phyloP scores from a whole-genome alignment of 768 basidiomycete species.

The Saitozyma podzolica region DNA sequence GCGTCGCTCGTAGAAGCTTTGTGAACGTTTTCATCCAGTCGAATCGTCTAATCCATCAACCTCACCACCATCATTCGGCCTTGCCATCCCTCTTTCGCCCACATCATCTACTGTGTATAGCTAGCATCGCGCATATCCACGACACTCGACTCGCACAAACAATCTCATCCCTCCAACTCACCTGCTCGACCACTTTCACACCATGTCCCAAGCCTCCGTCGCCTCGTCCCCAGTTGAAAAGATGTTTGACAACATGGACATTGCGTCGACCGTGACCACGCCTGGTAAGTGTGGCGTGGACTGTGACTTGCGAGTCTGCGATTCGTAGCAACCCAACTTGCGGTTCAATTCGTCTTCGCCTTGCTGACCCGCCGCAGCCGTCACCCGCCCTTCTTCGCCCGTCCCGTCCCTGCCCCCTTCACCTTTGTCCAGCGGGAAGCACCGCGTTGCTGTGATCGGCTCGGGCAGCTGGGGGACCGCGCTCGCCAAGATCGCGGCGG shows the following conservation, averaged over 20 bases:
- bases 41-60: no score
- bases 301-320: neutral
- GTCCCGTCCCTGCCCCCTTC: constrained; percentile 43
- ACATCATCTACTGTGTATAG: no score
- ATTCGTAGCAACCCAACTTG: neutral
- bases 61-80: no score
- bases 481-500: constrained; percentile 54
- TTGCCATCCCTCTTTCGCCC: no score
- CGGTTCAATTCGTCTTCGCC: neutral
- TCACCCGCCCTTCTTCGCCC: constrained; percentile 50
- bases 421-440: constrained; percentile 44
- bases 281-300: constrained; percentile 31
- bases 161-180: neutral
- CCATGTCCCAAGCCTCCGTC: constrained; percentile 20
- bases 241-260: constrained; percentile 30
- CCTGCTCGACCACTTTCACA: neutral
- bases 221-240: constrained; percentile 21
- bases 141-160: no score
- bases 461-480: constrained; percentile 55
- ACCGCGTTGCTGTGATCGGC: constrained; percentile 52
- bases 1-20: no score
- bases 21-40: no score
- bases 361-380: constrained; percentile 23
- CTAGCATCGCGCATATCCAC: no score
- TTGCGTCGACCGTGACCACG: constrained; percentile 43